Conservation (phyloP, 495 filamentous ascomycete species). For the Monascus purpureus region DNA sequence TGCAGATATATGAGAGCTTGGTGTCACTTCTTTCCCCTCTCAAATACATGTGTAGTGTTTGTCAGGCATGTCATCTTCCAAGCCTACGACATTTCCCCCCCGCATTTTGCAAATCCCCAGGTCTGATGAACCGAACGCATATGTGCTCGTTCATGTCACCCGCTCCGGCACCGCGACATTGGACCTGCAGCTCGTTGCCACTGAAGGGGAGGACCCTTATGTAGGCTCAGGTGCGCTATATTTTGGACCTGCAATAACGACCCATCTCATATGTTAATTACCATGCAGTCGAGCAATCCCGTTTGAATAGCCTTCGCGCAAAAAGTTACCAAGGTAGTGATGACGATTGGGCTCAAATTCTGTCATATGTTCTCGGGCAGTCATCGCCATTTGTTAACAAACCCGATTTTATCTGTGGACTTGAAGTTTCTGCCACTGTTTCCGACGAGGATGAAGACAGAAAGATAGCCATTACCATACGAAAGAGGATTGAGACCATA, state of each 20-base stretch:
- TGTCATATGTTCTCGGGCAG: conserved; percentile 24
- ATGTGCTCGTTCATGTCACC: conserved; percentile 44
- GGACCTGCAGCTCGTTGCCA: conserved; percentile 50
- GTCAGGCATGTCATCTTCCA: conserved; percentile 2
- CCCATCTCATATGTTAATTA: neutral
- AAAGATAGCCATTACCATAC: conserved; percentile 36
- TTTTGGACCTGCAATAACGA: neutral
- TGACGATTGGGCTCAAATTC: conserved; percentile 41
- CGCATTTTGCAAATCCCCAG: conserved; percentile 42
- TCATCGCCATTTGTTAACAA: conserved; percentile 3
- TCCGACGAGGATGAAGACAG: conserved; percentile 15
- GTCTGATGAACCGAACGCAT: conserved; percentile 34
- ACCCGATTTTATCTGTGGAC: conserved; percentile 6
- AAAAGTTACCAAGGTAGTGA: conserved; percentile 40
- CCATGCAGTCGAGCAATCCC: conserved; percentile 32
- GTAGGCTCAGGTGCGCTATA: conserved; percentile 33
- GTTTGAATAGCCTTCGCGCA: conserved; percentile 28
- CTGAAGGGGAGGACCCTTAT: conserved; percentile 54
- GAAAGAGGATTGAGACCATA: conserved; percentile 43
- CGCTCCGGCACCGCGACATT: conserved; percentile 31
- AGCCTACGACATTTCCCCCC: conserved; percentile 7
- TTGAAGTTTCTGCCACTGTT: conserved; percentile 27
- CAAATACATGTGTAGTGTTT: too few species aligned
- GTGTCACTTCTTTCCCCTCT: too few species aligned
- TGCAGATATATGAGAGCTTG: too few species aligned